Evolutionary conservation across 2,329 filamentous ascomycete genomes (phyloP).

Genomic region (Calonectria multiphialidica): DNA sequence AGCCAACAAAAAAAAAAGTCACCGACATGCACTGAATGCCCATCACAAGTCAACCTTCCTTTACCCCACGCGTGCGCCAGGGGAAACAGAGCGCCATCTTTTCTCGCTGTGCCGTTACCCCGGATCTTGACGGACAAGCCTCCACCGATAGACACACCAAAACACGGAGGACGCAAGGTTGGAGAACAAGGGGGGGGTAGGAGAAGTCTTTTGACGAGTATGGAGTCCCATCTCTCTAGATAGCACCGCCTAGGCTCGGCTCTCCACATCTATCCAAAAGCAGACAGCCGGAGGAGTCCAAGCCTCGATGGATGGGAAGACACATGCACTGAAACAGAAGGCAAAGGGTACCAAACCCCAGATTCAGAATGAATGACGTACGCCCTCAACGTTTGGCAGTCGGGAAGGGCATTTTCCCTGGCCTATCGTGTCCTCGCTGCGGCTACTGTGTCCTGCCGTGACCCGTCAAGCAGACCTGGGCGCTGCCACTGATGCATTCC

Average conservation of each 20-base stretch:
- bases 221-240: conserved; percentile 1
- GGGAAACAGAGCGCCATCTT: conserved; percentile 20
- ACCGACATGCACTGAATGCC: not conserved
- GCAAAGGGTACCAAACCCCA: not conserved
- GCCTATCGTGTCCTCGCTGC: not conserved
- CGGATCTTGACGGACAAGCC: conserved; percentile 20
- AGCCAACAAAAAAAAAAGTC: not conserved
- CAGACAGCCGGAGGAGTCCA: not conserved
- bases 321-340: not conserved
- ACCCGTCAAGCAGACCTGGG: not conserved
- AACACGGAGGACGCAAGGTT: not conserved
- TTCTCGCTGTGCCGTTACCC: conserved; percentile 22
- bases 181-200: conserved; percentile 8
- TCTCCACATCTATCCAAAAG: conserved; percentile 9
- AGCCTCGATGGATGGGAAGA: not conserved
- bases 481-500: conserved; percentile 21
- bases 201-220: not conserved
- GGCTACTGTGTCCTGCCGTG: conserved; percentile 5
- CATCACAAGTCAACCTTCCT: not conserved
- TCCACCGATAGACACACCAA: conserved; percentile 22
- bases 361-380: not conserved
- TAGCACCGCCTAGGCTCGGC: not conserved
- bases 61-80: conserved; percentile 21
- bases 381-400: not conserved
- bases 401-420: not conserved